Conservation (phyloP, 371 early-diverging fungal species). For the Mycotypha africana region DNA sequence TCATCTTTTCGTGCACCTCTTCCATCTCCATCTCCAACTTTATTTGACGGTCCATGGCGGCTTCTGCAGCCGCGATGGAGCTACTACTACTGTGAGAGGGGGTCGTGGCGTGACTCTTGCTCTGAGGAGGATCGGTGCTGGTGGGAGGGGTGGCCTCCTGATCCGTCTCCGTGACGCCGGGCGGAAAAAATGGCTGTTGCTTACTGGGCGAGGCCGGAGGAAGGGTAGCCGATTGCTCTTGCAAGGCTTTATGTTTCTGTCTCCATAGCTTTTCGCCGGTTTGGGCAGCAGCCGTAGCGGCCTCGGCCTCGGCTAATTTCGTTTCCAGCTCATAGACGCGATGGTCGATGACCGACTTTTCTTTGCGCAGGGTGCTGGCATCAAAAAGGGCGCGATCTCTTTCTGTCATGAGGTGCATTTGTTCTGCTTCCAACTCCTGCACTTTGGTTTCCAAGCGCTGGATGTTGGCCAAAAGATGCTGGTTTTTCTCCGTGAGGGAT, state of each 20-base stretch:
- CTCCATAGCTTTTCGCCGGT: conserved; percentile 11
- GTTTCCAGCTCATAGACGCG: conserved; percentile 34
- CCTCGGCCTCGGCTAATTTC: conserved; percentile 43
- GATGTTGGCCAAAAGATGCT: conserved; percentile 12
- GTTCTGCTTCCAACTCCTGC: conserved; percentile 54
- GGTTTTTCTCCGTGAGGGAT: conserved; percentile 17
- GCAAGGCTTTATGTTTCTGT: conserved; percentile 8
- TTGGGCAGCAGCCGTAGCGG: conserved; percentile 35
- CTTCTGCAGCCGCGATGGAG: conserved; percentile 11
- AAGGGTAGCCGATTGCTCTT: conserved; percentile 22
- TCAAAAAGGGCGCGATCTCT: conserved; percentile 49
- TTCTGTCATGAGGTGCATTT: conserved; percentile 52
- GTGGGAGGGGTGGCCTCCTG: too few relatives aligned
- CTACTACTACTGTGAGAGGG: too few relatives aligned
- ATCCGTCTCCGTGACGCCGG: too few relatives aligned
- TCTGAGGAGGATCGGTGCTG: too few relatives aligned
- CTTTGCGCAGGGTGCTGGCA: conserved; percentile 49
- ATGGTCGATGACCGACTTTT: conserved; percentile 37
- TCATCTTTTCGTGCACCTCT: conserved; percentile 45
- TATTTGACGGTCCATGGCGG: conserved; percentile 33
- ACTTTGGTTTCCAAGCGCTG: conserved; percentile 30
- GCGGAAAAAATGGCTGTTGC: conserved; percentile 16
- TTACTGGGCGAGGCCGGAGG: conserved; percentile 7
- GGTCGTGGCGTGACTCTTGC: too few relatives aligned
- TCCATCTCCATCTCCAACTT: conserved; percentile 46